Evolutionary conservation across 2,329 filamentous ascomycete genomes (phyloP), one percentile per base, ranked within the genome.

Genomic region (Ceratocystis diversiconidia): DNA sequence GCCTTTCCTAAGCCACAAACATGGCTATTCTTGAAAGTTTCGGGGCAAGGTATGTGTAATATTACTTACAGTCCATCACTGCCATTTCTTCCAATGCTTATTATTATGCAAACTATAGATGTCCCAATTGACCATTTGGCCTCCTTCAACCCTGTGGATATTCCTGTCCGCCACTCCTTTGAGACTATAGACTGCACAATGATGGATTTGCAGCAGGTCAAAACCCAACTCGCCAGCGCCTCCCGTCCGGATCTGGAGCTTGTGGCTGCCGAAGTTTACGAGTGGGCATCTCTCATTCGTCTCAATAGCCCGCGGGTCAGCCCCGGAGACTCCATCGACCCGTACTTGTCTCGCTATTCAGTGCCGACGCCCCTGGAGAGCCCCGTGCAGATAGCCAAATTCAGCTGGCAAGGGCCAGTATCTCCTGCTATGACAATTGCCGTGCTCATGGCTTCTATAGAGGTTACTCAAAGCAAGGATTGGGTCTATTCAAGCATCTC

Each of bases 21-120:
- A 1, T 96, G 92, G 91, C 76, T 97, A 0, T 92, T 94, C 70
- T 86, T 81, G 71, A 87, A 91, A 70, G 73, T 85, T 50, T 76
- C 30, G 3, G n/a, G 25, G 30, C 5, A 44, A 44, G 12, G 63
- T 65, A 43, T 17, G 43, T 55, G 36, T 30, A 55, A 36, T 22
- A 7, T 55, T 30, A 22, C n/a, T 52, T 19, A 22, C 48, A 52
- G 8, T 7, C 48, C n/a, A n/a, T 48, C 44, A 48, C 7, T 28
- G 17, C 17, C 28, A 32, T 1, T 30, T 30, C 8, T 8, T 32
- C 32, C 57, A 3, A 63, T 22, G 2, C 25, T 50, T 17, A 12
- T 30, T 41, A 59, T 55, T 63, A 65, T 28, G 44, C 48, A 50
- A 52, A 32, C 59, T 59, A 41, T 36, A 66, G 60, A 65, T 41